Evolutionary conservation across 1,284 basidiomycete genomes (phyloP), one percentile per base, ranked within the genome.

Genomic region (Tilletia caries): DNA sequence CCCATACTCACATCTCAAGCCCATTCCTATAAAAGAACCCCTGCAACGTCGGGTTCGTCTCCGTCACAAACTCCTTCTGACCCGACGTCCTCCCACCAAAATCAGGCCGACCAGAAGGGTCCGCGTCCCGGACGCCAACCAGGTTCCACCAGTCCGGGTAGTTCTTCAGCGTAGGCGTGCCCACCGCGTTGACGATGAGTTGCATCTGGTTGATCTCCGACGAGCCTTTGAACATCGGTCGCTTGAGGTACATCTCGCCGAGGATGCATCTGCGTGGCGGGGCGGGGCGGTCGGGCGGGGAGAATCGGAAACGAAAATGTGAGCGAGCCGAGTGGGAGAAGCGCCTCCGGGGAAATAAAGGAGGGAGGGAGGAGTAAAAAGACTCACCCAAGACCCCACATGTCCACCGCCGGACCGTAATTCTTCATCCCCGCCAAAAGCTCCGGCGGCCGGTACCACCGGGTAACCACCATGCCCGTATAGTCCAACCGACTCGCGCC

Each of bases 391-490:
- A 98, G 89, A n/a, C 95, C 94, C 96, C 95, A 99, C 82, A 98
- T 90, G 84, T 99, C 95, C 65, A 99, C 91, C 73, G 94, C 92
- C 0, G 92, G 92, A 3, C 92, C 92, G 80, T 98, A 98, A 75
- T 91, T 77, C 64, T 90, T 87, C 43, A 92, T 91, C 50, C 95
- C 95, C 3, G 98, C 87, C 20, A 98, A 86, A 1, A 99, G 86
- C 85, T 99, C 95, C 0, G 96, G 95, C 4, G 96, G 95, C 34
- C 96, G 89, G 82, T 98, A 98, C 95, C 96, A 98, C 54, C 95
- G 86, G 10, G 95, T 98, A n/a, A 98, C 95, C 32, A 98, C 96
- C 84, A 93, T 96, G 79, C 95, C 95, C 1, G 96, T 99, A 82
- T 98, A 98, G 82, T 91, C 65, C 4, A 20, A 34, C 48, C 33